Evolutionary conservation across 305 asterid genomes (phyloP), one percentile per base, ranked within the genome.

Genomic region (Fraxinus dipetala): DNA sequence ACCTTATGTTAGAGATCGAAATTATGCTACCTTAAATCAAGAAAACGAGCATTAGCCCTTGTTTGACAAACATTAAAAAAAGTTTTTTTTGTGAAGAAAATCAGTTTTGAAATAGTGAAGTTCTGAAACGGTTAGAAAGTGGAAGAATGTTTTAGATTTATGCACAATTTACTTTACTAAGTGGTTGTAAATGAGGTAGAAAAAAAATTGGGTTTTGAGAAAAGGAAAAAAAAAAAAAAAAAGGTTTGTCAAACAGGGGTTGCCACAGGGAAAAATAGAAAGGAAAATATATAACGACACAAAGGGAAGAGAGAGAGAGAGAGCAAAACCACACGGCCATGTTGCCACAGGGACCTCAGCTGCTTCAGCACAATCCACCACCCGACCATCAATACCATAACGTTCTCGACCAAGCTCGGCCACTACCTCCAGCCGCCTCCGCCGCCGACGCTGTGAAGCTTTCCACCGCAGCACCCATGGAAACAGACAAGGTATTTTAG

Each of bases 331-430:
- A 90, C 92, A 93, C 91, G 95, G 97, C 94, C 80, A 92, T 92
- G 91, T 85, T 91, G 93, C 94, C 96, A 84, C 80, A 86, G 91
- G 97, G 91, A 82, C 93, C 96, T 87, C 90, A 88, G 84, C 91
- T 85, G 78, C 91, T 87, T 75, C 88, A 78, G 83, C 91, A 84
- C 84, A 87, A 84, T 84, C 89, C 86, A 85, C 89, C 89, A 81
- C 81, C 90, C 78, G 87, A 88, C 87, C 91, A 84, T 48, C 91
- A 87, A 83, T 87, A 86, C 81, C 87, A 51, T 51, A 16, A 82
- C 76, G 78, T 48, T 75, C 79, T 87, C 81, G 87, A 88, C 87
- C 88, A 88, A 85, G 84, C 81, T 63, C 80, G 86, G 59, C 83
- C 80, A 28, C 84, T 76, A 1, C 73, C n/a, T 43, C n/a, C 54